These are phyloP conservation scores for Yarrowia yakushimensis DNA, from an alignment of 805 yeast genomes.

Conservation along the genomic window DNA sequence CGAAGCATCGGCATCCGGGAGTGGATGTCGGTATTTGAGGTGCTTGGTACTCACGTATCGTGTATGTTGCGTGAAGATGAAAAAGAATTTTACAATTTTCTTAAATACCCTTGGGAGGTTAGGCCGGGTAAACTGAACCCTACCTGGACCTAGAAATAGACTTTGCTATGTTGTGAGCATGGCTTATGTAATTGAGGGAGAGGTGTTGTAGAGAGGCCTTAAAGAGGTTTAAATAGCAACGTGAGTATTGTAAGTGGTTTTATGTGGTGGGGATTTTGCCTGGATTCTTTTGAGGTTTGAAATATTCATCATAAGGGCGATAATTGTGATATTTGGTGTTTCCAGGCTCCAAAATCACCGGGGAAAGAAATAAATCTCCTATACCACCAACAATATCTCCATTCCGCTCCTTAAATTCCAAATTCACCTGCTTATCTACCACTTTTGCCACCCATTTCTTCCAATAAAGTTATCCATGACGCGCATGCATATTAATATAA, in stretches of 20 bases:
- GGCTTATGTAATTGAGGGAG: background rate
- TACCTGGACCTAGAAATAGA: slow-evolving; percentile 5
- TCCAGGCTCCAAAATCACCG: too few relatives aligned
- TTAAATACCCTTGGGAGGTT: slow-evolving; percentile 11
- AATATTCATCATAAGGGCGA: too few relatives aligned
- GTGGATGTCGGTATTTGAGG: background rate
- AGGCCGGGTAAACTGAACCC: slow-evolving; percentile 23
- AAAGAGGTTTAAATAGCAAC: too few relatives aligned
- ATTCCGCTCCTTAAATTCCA: too few relatives aligned
- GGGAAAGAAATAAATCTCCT: too few relatives aligned
- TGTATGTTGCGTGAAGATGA: background rate
- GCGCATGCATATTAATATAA: background rate
- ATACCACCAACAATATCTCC: too few relatives aligned
- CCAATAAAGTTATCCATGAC: background rate
- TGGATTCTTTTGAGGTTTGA: too few relatives aligned
- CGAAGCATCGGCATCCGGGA: background rate
- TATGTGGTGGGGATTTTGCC: too few relatives aligned
- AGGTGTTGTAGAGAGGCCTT: background rate
- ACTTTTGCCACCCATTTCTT: too few relatives aligned
- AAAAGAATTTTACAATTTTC: background rate
- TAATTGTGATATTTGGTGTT: too few relatives aligned
- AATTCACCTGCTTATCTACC: too few relatives aligned
- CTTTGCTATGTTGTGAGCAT: slow-evolving; percentile 4
- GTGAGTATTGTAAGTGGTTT: too few relatives aligned
- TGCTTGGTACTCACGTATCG: slow-evolving; percentile 11